Evolutionary conservation across 768 basidiomycete species (phyloP), one percentile per base, ranked within the genome.

Genomic region (Strobilomyces echinocephalus): DNA sequence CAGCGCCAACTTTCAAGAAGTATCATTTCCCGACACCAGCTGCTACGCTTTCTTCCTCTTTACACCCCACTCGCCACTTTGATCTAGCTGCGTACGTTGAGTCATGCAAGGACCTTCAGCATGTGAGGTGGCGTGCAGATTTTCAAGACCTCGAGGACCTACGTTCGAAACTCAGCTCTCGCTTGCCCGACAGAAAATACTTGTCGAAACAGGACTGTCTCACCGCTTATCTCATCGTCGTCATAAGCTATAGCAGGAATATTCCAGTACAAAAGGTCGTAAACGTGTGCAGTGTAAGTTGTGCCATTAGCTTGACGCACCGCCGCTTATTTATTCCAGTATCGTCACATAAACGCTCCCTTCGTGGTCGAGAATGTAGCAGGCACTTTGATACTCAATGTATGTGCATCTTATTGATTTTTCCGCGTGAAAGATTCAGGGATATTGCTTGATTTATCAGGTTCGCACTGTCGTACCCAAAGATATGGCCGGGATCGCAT

Each of bases 141-240:
- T 21, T 3, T 35, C 36, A 46, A 8, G 55, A 59, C 14, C 52
- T 69, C 28, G 31, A 42, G 5, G 45, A 36, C 11, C 63, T 65
- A 47, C 57, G 58, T 34, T 53, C 49, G 5, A 34, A 30, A 41
- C 53, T 65, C 28, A 41, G 33, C 2, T 12, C 16, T 2, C 6
- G 21, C 7, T 15, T 20, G 16, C 21, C 31, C 12, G 30, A 30
- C 21, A 38, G 9, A n/a, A 12, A 3, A 18, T 31, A 18, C 18
- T 24, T 61, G 9, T 63, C 67, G 3, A 49, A 49, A 12, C 18
- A 39, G 8, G 69, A 72, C 46, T 69, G 66, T 52, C 56, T 72
- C 45, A 61, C 59, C 1, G 67, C 69, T 14, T 67, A 63, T 44
- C 21, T 70, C 16, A 55, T 64, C 20, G 35, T 57, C 5, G 51